Conservation (phyloP, 2,329 filamentous ascomycete genomes). For the Epicoccum nigrum region DNA sequence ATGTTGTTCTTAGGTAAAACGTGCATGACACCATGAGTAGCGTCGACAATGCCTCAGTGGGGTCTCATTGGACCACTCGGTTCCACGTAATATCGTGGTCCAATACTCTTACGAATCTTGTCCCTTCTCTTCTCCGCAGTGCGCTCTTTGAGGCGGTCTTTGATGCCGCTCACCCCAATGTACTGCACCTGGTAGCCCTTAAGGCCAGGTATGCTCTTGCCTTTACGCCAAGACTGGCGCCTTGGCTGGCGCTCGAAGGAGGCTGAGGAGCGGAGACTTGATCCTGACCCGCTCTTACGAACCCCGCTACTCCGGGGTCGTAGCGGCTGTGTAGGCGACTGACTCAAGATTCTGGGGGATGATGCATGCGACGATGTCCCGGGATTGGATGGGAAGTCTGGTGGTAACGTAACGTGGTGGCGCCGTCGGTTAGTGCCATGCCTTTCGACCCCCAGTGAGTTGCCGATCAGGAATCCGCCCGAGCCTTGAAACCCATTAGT, state of each 20-base stretch:
- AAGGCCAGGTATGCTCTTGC: slow-evolving; percentile 49
- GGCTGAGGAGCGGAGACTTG: slow-evolving; percentile 27
- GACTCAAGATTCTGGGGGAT: slow-evolving; percentile 33
- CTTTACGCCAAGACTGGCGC: slow-evolving; percentile 37
- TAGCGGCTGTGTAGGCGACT: slow-evolving; percentile 32
- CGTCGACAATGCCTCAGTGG: slow-evolving; percentile 8
- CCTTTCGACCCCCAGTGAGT: slow-evolving; percentile 62
- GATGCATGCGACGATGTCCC: slow-evolving; percentile 20
- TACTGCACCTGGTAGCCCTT: slow-evolving; percentile 57
- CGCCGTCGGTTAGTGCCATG: slow-evolving; percentile 43
- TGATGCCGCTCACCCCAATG: slow-evolving; percentile 57
- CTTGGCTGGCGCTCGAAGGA: slow-evolving; percentile 20
- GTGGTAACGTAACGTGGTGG: slow-evolving; percentile 35
- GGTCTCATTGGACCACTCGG: slow-evolving; percentile 10
- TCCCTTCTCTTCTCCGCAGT: slow-evolving; percentile 60
- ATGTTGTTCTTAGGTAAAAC: neutral
- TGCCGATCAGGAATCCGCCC: slow-evolving; percentile 59
- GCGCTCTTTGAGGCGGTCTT: slow-evolving; percentile 54
- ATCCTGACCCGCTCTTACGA: slow-evolving; percentile 29
- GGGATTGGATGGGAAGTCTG: slow-evolving; percentile 22
- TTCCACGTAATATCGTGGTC: slow-evolving; percentile 50
- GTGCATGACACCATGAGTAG: slow-evolving; percentile 6
- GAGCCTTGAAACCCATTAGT: slow-evolving; percentile 49
- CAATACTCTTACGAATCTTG: slow-evolving; percentile 61
- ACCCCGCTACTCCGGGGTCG: slow-evolving; percentile 26